Evolutionary conservation across 371 early-diverging fungal genomes (phyloP), one percentile per base, ranked within the genome.

Genomic region (Neoconidiobolus thromboides): DNA sequence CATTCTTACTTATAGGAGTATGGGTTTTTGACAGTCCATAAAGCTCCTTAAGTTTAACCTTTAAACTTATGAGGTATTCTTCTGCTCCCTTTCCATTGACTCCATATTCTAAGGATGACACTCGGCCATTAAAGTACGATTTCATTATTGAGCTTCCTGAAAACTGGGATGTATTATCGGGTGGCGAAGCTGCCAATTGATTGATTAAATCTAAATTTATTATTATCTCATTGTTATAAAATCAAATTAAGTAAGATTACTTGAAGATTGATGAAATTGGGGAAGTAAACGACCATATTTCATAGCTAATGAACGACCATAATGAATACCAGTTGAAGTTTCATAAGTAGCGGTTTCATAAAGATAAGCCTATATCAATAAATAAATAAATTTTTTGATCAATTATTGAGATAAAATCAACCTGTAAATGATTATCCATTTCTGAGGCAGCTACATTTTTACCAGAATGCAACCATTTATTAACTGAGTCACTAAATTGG

Each of bases 1-100:
- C 69, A 1, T 43, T 12, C 1, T 43, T 38, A n/a, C 50, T 10
- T 2, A 62, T 44, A 38, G 41, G 15, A 7, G 26, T 71, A 58
- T 86, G 85, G 39, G 76, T 77, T 66, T 85, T 79, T 58, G 84
- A 63, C 43, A 82, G 61, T 1, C 79, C 80, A 63, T 78, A 77
- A 12, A 86, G 68, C 69, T 85, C 85, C 67, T 78, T 68, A 7
- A 68, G 68, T 3, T 68, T 68, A 61, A 44, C 41, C 44, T 40
- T 57, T 7, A 57, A 44, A 6, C 36, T 39, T 26, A 43, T 44
- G 9, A 44, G 10, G 14, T 49, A 49, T 26, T 49, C 14, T 49
- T 14, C 4, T 26, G 49, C 10, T 14, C 49, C 49, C 26, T 49
- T 12, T 4, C 14, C 10, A 14, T 26, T 49, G 4, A 49, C 10